These are phyloP conservation scores for Trypanosoma melophagium DNA, from an alignment of 208 protist genomes.

Conservation along the genomic window DNA sequence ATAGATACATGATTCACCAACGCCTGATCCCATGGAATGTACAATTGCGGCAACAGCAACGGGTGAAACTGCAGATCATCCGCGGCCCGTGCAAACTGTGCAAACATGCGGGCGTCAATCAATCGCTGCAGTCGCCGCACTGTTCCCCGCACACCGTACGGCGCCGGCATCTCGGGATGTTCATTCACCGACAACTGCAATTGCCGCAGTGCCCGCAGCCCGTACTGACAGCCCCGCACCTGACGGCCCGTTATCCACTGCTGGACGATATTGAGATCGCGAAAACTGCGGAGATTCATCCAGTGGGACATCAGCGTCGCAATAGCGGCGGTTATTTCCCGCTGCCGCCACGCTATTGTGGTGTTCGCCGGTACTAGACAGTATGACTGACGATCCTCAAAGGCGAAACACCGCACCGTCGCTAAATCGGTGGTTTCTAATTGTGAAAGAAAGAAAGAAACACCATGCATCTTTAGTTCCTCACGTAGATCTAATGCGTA, in stretches of 20 bases:
- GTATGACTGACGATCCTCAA: constrained; percentile 47
- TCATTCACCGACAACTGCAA: constrained; percentile 38
- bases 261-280: constrained; percentile 26
- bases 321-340: constrained; percentile 43
- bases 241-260: constrained; percentile 41
- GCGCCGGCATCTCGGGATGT: constrained; percentile 56
- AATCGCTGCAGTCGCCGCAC: constrained; percentile 34
- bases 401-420: constrained; percentile 37
- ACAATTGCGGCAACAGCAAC: constrained; percentile 71
- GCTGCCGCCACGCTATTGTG: constrained; percentile 17
- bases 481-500: constrained; percentile 45
- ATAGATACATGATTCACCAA: constrained; percentile 61
- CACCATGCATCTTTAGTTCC: constrained; percentile 48
- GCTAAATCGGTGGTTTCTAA: constrained; percentile 1
- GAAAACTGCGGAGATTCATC: constrained; percentile 46
- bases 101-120: constrained; percentile 28
- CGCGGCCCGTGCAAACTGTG: constrained; percentile 53
- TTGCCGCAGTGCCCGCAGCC: constrained; percentile 45
- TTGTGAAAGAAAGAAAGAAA: constrained; percentile 59
- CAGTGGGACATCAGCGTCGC: constrained; percentile 48
- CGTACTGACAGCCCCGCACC: constrained; percentile 52
- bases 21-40: constrained; percentile 75
- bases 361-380: constrained; percentile 40
- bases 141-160: constrained; percentile 32
- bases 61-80: constrained; percentile 78